Base-by-base conservation (phyloP, 371 early-diverging fungal species). In the Vairimorpha necatrix region DNA sequence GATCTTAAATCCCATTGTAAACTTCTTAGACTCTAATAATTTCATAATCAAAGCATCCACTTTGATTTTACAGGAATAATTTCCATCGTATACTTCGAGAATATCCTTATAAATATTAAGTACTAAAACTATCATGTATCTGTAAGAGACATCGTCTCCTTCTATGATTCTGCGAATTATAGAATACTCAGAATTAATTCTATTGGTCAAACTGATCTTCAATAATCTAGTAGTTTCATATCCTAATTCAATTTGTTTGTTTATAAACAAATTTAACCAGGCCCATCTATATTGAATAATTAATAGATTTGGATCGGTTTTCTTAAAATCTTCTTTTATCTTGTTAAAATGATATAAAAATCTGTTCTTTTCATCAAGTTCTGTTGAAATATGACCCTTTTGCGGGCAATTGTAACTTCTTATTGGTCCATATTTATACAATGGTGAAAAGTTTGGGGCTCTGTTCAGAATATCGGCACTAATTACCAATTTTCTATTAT, bases 101-200 rank as follows among this genome's bases (percentile, higher is more conserved):
- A 13, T 26, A 13, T 80, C 67, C 6, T 56, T 46, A 1, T 67
- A 47, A 28, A 75, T 72, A 28, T 66, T 50, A 38, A 84, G 26
- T 11, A 86, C 76, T n/a, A 85, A 56, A 16, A 86, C 63, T 54
- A 83, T 78, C 79, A 84, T 80, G 58, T 82, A 84, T 56, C 72
- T 79, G 38, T 62, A 77, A 14, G 82, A 39, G 0, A 74, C 30
- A 72, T 82, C 83, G 66, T 84, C 84, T 24, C 76, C 67, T 67
- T 84, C 84, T 0, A 73, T 66, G 28, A 86, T 84, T 46, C 80
- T 66, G 46, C 79, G 66, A 1, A 84, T 72, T 30, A 83, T 48
- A 63, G 82, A 82, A 60, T 74, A 74, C 38, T 81, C 82, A 42
- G 58, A 65, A 13, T 65, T 69, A 48, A 56, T 46, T 58, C 73